Evolutionary conservation across 306 rosid genomes (phyloP).

Genomic region (Quercus mongolica): DNA sequence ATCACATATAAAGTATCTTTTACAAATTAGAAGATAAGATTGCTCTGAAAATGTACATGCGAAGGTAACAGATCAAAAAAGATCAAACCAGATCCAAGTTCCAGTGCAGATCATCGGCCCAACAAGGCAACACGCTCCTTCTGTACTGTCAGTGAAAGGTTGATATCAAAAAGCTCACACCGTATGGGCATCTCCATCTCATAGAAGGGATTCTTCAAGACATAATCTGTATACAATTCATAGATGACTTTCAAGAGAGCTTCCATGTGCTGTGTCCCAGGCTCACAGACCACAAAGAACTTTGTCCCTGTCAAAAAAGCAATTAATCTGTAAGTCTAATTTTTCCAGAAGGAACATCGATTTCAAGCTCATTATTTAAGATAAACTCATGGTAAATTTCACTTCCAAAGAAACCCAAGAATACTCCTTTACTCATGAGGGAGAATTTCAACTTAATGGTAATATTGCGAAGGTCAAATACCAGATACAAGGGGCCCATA

Average conservation of each 20-base stretch:
- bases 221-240: slow-evolving; percentile 79
- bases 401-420: neutral
- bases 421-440: neutral
- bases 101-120: slow-evolving; percentile 45
- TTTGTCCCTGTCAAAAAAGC: slow-evolving; percentile 62
- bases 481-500: neutral
- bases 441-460: neutral
- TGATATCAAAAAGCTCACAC: slow-evolving; percentile 88
- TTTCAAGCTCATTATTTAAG: neutral
- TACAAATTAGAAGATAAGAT: neutral
- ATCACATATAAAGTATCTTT: neutral
- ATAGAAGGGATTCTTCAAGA: slow-evolving; percentile 92
- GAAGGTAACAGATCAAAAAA: neutral
- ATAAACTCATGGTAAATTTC: neutral
- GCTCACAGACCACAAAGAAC: slow-evolving; percentile 81
- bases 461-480: neutral
- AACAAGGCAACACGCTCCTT: slow-evolving; percentile 82
- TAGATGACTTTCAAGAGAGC: slow-evolving; percentile 67
- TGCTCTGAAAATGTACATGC: neutral
- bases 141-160: slow-evolving; percentile 67
- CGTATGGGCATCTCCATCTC: slow-evolving; percentile 99
- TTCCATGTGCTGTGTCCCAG: slow-evolving; percentile 83
- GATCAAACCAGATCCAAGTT: neutral
- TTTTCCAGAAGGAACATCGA: neutral
- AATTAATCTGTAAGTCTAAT: neutral